Evolutionary conservation across 352 stramenopile species (phyloP).

Genomic region (Phytophthora pini): DNA sequence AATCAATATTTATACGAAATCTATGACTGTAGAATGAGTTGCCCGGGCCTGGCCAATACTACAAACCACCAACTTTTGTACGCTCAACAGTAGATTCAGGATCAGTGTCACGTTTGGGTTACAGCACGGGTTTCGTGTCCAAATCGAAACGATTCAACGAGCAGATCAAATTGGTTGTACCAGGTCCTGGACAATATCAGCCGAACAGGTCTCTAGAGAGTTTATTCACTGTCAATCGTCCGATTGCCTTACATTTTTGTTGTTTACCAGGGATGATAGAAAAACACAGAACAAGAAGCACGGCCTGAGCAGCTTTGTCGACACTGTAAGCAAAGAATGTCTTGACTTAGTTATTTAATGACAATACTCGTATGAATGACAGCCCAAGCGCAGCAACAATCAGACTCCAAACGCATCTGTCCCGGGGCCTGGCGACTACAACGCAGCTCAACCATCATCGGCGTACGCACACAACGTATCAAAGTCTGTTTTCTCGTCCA

Average conservation of each 20-base stretch:
- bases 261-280: slow-evolving; percentile 41
- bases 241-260: neutral
- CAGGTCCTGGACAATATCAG: slow-evolving; percentile 74
- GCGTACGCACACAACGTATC: slow-evolving; percentile 60
- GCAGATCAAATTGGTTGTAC: slow-evolving; percentile 48
- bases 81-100: slow-evolving; percentile 68
- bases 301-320: slow-evolving; percentile 73
- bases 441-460: slow-evolving; percentile 44
- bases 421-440: slow-evolving; percentile 66
- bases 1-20: neutral
- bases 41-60: slow-evolving; percentile 73
- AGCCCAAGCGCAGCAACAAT: slow-evolving; percentile 46
- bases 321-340: slow-evolving; percentile 35
- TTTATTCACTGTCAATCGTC: neutral
- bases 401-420: slow-evolving; percentile 27
- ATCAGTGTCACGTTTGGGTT: slow-evolving; percentile 76
- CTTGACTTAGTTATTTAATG: neutral
- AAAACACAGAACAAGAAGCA: slow-evolving; percentile 70
- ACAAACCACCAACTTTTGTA: slow-evolving; percentile 66
- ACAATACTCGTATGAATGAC: neutral
- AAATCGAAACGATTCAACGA: slow-evolving; percentile 80
- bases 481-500: slow-evolving; percentile 69
- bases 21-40: slow-evolving; percentile 60
- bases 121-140: slow-evolving; percentile 81
- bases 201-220: slow-evolving; percentile 37